Evolutionary conservation across 163 green algal species (phyloP), one percentile per base, ranked within the genome.

Genomic region (Prototheca wickerhamii): DNA sequence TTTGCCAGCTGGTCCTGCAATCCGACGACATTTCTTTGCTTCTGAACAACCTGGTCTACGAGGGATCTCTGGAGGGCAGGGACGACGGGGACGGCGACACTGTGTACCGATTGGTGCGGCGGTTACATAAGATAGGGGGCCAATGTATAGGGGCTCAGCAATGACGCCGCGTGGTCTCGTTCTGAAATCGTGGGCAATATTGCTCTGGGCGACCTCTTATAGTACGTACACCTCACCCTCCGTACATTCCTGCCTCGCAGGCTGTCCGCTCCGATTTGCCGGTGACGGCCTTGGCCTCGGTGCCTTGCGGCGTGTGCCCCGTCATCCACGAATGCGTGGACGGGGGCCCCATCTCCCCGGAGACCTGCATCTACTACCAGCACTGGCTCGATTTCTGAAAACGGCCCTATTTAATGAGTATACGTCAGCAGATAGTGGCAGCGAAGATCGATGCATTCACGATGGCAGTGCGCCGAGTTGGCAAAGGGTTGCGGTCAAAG

Each of bases 281-380:
- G 77, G n/a, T 57, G 28, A 90, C 70, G 2, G 42, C 87, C 6
- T 79, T 94, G 51, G 89, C 85, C 20, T 68, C 64, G 50, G 70
- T 92, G 26, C 90, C 90, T 1, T 97, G 90, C 63, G 90, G 90
- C n/a, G 70, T 91, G 25, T 97, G 90, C 72, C 89, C 90, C 8
- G 86, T 82, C 42, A 68, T 87, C 42, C 53, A 76, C 25, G 79
- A 95, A 53, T 96, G 89, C 68, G 50, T 44, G 0, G 81, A 88
- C 6, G 88, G 77, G 3, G 86, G 87, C 4, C 52, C 76, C 15
- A 86, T 96, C 44, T 89, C 81, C 5, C 89, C 89, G 2, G 61
- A 84, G n/a, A 86, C 79, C 10, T 96, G 89, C 71, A 66, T 83
- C 1, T 95, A 95, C 76, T 93, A 83, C 61, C 53, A 81, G 21